Evolutionary conservation across 2,329 filamentous ascomycete genomes (phyloP).

Genomic region (Diaporthe destruens): DNA sequence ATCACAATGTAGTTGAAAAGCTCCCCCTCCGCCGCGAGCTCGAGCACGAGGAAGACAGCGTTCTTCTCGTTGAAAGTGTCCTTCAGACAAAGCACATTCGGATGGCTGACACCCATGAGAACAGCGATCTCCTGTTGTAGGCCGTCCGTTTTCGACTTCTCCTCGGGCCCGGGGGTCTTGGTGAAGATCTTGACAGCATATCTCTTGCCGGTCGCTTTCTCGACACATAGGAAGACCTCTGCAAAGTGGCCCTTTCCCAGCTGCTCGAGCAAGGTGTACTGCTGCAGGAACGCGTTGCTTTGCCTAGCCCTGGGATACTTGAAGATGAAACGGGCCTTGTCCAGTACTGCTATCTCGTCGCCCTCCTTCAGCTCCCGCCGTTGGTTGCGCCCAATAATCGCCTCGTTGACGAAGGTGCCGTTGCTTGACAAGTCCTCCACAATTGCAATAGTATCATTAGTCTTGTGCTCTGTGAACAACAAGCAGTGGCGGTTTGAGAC

Average conservation of each 20-base stretch:
- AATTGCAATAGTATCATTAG: constrained; percentile 71
- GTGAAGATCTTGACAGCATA: constrained; percentile 97
- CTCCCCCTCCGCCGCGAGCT: constrained; percentile 92
- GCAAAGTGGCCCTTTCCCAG: constrained; percentile 97
- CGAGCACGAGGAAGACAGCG: constrained; percentile 90
- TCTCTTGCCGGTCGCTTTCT: constrained; percentile 83
- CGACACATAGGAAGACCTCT: constrained; percentile 90
- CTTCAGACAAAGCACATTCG: constrained; percentile 91
- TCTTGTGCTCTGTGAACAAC: constrained; percentile 54
- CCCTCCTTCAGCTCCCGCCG: constrained; percentile 87
- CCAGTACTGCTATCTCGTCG: constrained; percentile 90
- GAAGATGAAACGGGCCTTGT: constrained; percentile 90
- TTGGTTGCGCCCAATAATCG: constrained; percentile 91
- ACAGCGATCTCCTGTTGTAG: constrained; percentile 97
- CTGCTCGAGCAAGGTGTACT: constrained; percentile 86
- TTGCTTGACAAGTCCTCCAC: constrained; percentile 96
- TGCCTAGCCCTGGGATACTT: constrained; percentile 83
- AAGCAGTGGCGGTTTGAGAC: constrained; percentile 87
- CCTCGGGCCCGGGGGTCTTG: constrained; percentile 83
- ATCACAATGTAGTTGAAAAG: constrained; percentile 95
- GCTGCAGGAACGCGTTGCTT: constrained; percentile 84
- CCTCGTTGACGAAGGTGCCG: constrained; percentile 95
- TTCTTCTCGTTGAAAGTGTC: constrained; percentile 94
- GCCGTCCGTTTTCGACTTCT: constrained; percentile 85
- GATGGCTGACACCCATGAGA: constrained; percentile 96